Evolutionary conservation across 2,329 filamentous ascomycete genomes (phyloP), one percentile per base, ranked within the genome.

Genomic region (Dactylella cylindrospora): DNA sequence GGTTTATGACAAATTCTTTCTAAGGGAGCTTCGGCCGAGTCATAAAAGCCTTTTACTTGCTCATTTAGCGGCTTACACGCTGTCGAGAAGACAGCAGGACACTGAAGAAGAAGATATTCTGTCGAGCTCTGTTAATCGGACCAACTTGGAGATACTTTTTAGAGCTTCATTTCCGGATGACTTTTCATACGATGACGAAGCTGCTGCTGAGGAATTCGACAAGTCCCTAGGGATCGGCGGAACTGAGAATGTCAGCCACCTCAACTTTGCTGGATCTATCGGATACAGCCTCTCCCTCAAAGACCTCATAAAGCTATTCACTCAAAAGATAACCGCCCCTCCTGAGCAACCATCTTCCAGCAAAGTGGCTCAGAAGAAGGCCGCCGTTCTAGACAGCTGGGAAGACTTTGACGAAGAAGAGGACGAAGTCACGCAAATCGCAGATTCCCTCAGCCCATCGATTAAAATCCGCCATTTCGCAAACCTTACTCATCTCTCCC

Each of bases 1-100:
- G 6, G 43, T 55, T 10, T 69, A 67, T 43, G 67, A 69, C 28
- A 64, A 66, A 19, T 57, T 68, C 36, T 69, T 67, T 33, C 29
- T 69, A 32, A 47, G 53, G 23, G 52, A 64, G 2, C 46, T 69
- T 12, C 55, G 66, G 2, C 35, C 64, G 1, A 47, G 62, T 10
- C 45, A 68, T 22, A 68, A 68, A 53, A 54, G 49, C 6, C 31
- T 66, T 22, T 46, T 69, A 2, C 32, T 68, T 17, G 57, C 60
- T 3, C 67, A 68, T 31, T 43, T 68, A n/a, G 65, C 60, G 8
- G 39, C 55, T 0, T 65, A 60, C 26, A 59, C 46, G 15, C 44
- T 32, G 33, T 60, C 26, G 36, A 54, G 19, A 17, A 38, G 38
- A 31, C 61, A 29, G 41, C 55, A 43, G 50, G 19, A 46, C 57